Evolutionary conservation across 352 stramenopile species (phyloP), one percentile per base, ranked within the genome.

Genomic region (Globisporangium cystogenes): DNA sequence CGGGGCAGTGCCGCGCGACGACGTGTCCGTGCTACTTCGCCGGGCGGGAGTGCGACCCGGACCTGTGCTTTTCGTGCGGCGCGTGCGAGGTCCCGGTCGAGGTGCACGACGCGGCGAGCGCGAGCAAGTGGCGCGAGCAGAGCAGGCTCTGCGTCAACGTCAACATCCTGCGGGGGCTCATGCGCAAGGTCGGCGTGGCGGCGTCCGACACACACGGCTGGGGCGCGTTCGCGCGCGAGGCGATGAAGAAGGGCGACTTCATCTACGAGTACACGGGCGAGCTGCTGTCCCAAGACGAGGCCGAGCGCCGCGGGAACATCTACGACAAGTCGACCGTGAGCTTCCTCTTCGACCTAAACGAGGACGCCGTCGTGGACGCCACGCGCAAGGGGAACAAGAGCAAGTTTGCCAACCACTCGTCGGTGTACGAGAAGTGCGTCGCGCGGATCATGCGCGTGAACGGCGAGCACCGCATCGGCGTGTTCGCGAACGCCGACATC

Each of bases 371-470:
- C 44, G 77, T 99, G 43, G 96, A 98, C 72, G 93, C 94, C 0
- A 93, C 87, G 14, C 81, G 87, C 26, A 96, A 97, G 60, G 95
- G 96, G 15, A 98, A 98, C 79, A 98, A 98, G 67, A 96, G 87
- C 52, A 93, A 96, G 51, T 98, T 97, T 62, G 86, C 90, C 1
- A 97, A 97, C 59, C 92, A 98, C 61, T 71, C 72, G 44, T 85
- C 81, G 2, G 65, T 62, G 8, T 43, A 73, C 1, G 79, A 87
- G 0, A 98, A 97, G 64, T 96, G 86, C 52, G 72, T 83, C 40
- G 76, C 92, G 5, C 76, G 78, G 26, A 96, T 96, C 58, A 81
- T 97, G 63, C 62, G 84, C 24, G 90, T 98, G 11, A 96, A 96
- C 36, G 94, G 95, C 26, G 86, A 98, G 53, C 78, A 95, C 51